These are phyloP conservation scores for Leccinum aurantiacum DNA, from an alignment of 768 basidiomycete genomes.

Conservation along the genomic window DNA sequence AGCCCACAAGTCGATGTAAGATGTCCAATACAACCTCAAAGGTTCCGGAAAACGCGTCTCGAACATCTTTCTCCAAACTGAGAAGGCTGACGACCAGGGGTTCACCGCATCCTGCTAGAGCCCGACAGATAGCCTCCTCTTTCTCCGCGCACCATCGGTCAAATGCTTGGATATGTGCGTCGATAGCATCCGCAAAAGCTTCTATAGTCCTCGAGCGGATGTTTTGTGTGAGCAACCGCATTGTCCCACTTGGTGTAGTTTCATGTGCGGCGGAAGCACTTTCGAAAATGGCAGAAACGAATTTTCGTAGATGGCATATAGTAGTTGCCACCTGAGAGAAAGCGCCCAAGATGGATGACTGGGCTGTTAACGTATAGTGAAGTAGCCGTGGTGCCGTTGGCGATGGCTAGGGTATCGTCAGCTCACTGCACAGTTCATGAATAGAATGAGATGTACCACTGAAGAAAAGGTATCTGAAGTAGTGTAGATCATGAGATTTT, in stretches of 20 bases:
- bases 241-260: constrained; percentile 25
- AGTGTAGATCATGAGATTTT: constrained; percentile 53
- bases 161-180: constrained; percentile 55
- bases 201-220: constrained; percentile 62
- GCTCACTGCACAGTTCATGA: not conserved
- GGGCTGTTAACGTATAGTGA: constrained; percentile 67
- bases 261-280: constrained; percentile 19
- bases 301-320: constrained; percentile 61
- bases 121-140: constrained; percentile 68
- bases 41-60: constrained; percentile 54
- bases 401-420: constrained; percentile 39
- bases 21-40: constrained; percentile 59
- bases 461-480: constrained; percentile 35
- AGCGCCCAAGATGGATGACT: constrained; percentile 59
- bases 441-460: constrained; percentile 23
- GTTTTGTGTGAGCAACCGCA: constrained; percentile 25
- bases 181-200: constrained; percentile 78
- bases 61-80: constrained; percentile 56
- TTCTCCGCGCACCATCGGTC: constrained; percentile 68
- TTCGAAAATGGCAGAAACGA: constrained; percentile 50
- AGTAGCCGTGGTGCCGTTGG: constrained; percentile 56
- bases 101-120: constrained; percentile 47
- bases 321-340: constrained; percentile 62
- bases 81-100: constrained; percentile 61
- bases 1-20: constrained; percentile 36